Base-by-base conservation (phyloP, 116 monocot species). In the Thalassia testudinum region DNA sequence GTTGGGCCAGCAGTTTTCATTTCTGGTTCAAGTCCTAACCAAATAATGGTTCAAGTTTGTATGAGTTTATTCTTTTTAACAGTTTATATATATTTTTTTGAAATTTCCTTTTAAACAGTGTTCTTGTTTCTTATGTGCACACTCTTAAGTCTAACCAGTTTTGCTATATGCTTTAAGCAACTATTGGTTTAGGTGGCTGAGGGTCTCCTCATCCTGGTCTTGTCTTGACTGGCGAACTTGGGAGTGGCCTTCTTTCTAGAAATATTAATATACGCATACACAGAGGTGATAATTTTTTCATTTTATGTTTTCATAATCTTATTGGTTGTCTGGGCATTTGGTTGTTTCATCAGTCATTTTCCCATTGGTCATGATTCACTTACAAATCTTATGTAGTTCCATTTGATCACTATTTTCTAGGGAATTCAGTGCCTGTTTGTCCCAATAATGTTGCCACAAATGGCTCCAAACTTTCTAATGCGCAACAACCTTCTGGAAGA, bases 1-100 rank as follows among this genome's bases (percentile, higher is more conserved):
- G 76, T 86, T 65, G 99, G 99, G 55, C 91, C 99, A 52, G 99
- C 91, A 43, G 72, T 82, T 55, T 99, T 83, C 65, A 72, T 99
- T 47, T 90, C 99, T 53, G 75, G 78, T 53, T 61, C 75, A 27
- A 71, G 82, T 10, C 86, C 99, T 51, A 90, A 80, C 73, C 86
- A 91, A 53, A 56, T 99, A 51, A 86, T 99, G 90, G 99, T 99
- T 75, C 97, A 97, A 82, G 97, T 91, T 34, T 34, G 30, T 34
- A 34, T 34, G 3, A 3, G 3, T 34, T 34, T 34, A 5, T 34
- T 10, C 10, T 10, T 34, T 34, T 3, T 5, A 5, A 5, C 10
- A 10, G 3, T 34, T 5, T 34, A 10, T 34, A 10, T 3, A 5
- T 34, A 34, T 34, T 5, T 34, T 10, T 10, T 34, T 34, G 6